A percentile compares a stretch with the other conserved stretches of the same genome.
Conservation (phyloP, 805 yeast species). For the Ogataea glucozyma region DNA sequence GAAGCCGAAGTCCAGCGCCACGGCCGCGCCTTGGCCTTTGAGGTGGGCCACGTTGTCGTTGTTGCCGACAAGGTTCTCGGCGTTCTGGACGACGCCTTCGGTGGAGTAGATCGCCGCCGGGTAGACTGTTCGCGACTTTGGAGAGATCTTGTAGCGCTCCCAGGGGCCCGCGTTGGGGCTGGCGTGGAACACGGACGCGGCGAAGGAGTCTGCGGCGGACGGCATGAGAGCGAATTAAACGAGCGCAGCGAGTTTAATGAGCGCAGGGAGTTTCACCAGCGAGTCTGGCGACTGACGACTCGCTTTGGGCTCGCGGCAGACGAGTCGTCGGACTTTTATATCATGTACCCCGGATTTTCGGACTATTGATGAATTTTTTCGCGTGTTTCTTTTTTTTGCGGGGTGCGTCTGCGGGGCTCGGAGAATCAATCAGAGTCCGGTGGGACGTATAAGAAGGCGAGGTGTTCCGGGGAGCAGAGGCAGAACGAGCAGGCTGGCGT, state of each 20-base stretch:
- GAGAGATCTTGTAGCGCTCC: constrained; percentile 4
- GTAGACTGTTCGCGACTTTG: constrained; percentile 4
- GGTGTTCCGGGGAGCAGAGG: too few species aligned
- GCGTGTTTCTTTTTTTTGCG: too few species aligned
- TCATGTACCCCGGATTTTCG: constrained; percentile 1
- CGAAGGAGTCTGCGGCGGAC: constrained; percentile 2
- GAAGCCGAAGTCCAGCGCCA: constrained; percentile 5
- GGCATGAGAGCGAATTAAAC: too few species aligned
- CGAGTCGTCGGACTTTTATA: not conserved
- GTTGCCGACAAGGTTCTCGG: constrained; percentile 1
- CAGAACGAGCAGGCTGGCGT: too few species aligned
- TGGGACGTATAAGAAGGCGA: too few species aligned
- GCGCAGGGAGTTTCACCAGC: too few species aligned
- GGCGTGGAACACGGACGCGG: constrained; percentile 3
- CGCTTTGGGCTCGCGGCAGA: too few species aligned
- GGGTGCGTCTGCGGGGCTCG: not conserved
- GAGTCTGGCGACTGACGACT: too few species aligned
- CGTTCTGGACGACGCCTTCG: not conserved
- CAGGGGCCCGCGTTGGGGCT: constrained; percentile 4
- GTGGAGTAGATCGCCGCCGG: constrained; percentile 3
- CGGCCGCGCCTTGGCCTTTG: constrained; percentile 1
- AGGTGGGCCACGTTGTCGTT: constrained; percentile 1
- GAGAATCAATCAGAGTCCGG: too few species aligned
- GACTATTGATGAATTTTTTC: not conserved
- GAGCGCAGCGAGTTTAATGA: too few species aligned